These are phyloP conservation scores for Candida adriatica DNA, from an alignment of 805 yeast genomes.

Conservation along the genomic window DNA sequence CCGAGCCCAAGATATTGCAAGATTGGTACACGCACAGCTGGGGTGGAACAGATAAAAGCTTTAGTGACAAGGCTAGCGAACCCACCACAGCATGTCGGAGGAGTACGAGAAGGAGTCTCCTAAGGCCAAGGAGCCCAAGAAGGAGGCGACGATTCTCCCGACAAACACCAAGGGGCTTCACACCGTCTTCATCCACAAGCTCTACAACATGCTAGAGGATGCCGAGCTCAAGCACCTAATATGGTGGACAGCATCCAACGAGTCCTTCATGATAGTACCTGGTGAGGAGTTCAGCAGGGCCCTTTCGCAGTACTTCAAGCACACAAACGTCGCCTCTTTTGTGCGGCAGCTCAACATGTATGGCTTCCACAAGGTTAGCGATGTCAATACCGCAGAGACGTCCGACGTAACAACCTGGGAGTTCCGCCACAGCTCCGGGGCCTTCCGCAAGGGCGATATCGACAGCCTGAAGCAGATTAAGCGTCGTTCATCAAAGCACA, in stretches of 20 bases:
- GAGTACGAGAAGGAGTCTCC: background rate
- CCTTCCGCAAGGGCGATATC: slow-evolving; percentile 74
- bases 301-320: slow-evolving; percentile 59
- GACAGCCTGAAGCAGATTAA: slow-evolving; percentile 70
- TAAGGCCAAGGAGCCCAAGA: slow-evolving; percentile 9
- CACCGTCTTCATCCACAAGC: slow-evolving; percentile 77
- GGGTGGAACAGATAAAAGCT: too few species aligned
- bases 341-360: slow-evolving; percentile 49
- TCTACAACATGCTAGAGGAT: slow-evolving; percentile 88
- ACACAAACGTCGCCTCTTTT: slow-evolving; percentile 73
- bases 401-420: slow-evolving; percentile 55
- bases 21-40: too few species aligned
- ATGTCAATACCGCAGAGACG: slow-evolving; percentile 2
- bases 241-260: slow-evolving; percentile 73
- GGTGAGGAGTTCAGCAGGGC: slow-evolving; percentile 83
- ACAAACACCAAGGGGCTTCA: slow-evolving; percentile 27
- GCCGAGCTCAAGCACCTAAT: slow-evolving; percentile 62
- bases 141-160: slow-evolving; percentile 11
- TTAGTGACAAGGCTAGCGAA: too few species aligned
- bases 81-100: too few species aligned
- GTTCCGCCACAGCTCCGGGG: slow-evolving; percentile 75
- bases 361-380: slow-evolving; percentile 35
- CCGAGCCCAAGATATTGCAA: too few species aligned
- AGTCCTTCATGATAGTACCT: slow-evolving; percentile 74
- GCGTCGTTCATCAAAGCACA: slow-evolving; percentile 53